Base-by-base conservation (phyloP, 164 flowering plant genomes). In the Vitis riparia region DNA sequence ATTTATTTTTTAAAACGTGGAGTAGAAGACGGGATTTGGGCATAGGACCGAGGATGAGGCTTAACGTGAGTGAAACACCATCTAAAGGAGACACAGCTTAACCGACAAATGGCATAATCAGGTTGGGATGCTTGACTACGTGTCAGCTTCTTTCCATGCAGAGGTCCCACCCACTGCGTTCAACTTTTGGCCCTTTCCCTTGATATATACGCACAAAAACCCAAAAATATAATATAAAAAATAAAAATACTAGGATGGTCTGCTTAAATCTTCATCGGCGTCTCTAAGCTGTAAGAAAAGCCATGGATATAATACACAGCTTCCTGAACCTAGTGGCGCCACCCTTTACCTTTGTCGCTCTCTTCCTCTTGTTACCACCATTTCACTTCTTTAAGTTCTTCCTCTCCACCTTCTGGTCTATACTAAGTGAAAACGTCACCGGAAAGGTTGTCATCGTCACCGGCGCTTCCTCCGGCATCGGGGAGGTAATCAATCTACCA, bases 391-490 rank as follows among this genome's bases (percentile, higher is more conserved):
- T 80, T 82, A 87, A 84, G 74, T 62, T 65, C 55, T 59, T 77
- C 60, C 61, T 61, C 9, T 78, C 58, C 14, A 50, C 77, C 12
- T 16, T 83, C 1, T 70, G 63, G 44, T 48, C 78, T 19, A 9
- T 84, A 52, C 78, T 70, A 77, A 27, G 62, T 11, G 94, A 91
- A 73, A 72, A 82, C 53, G 73, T 91, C 30, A 63, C 78, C n/a
- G 88, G 88, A 9, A 91, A 86, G 62, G 93, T 89, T 3, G 91
- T 89, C 15, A 76, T 89, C 77, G 85, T 89, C 55, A 88, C 97
- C 48, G 94, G 97, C 2, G 90, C 97, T 50, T 89, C 97, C 27
- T 91, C 92, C 0, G 93, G 97, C 53, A 88, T 91, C n/a, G 93
- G 97, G 52, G 91, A 91, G 93, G 96, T 88, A 74, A 10, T 23